Base-by-base conservation (phyloP, 169 alveolate genomes). In the Sarcocystis neurona region DNA sequence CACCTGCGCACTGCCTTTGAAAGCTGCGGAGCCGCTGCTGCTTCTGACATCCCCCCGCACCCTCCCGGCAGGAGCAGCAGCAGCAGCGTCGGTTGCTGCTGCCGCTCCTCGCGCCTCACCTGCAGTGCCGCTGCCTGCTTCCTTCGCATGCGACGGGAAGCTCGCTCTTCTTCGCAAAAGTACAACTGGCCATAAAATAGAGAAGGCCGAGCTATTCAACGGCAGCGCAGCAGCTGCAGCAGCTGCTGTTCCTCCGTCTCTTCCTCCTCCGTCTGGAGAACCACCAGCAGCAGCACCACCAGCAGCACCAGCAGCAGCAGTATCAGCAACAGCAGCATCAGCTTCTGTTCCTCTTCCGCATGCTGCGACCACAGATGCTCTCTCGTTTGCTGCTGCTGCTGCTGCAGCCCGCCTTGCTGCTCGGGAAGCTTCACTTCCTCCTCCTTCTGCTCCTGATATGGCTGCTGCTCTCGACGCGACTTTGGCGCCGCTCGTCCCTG, bases 161-260 rank as follows among this genome's bases (percentile, higher is more conserved):
- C 46, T 18, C 2, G 32, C 32, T 41, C 32, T 56, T 39, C 41
- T 72, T 34, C 82, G 47, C 2, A 72, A 48, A 39, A 72, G 41
- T 23, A 72, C 82, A 39, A 72, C 82, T 6, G 82, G 82, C 82
- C 82, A 72, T 18, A 72, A 53, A 12, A 72, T 32, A n/a, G 82
- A 72, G 53, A 72, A 72, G 30, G 41, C 12, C 27, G 82, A 0
- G 41, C 58, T 41, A 39, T 72, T 72, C 58, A 72, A 12, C 6
- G 82, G 82, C 6, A 43, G 82, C 5, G 27, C 2, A 6, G 30
- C 48, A 23, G 34, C n/a, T 39, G 82, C 0, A 1, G 23, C 27
- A 32, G 82, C 66, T 53, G 66, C 23, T 53, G 23, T 53, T 23
- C 66, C 66, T 53, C 66, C 66, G 66, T 53, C 66, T 53, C 66